phyloP scores from a whole-genome alignment of 2,329 filamentous ascomycete species.

The Epichloe bromicola region DNA sequence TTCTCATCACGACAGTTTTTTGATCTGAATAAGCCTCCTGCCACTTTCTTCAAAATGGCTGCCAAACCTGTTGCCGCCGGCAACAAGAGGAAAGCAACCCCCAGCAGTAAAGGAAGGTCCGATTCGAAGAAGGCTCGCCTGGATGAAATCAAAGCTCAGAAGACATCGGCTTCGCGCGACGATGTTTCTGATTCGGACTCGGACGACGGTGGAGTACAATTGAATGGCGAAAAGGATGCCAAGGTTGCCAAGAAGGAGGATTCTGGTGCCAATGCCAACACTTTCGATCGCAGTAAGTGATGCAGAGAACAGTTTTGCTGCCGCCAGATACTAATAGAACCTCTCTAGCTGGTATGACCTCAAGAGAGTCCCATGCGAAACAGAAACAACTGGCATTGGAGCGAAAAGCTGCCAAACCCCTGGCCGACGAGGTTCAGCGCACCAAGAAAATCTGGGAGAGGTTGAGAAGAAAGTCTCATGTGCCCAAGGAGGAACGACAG shows the following conservation, averaged over 20 bases:
- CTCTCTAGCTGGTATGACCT: constrained; percentile 28
- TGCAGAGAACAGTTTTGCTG: neutral
- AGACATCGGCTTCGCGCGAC: constrained; percentile 19
- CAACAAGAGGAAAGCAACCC: constrained; percentile 43
- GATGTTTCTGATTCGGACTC: constrained; percentile 32
- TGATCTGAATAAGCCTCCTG: neutral
- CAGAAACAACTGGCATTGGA: constrained; percentile 82
- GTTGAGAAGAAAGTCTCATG: constrained; percentile 82
- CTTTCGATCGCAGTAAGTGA: constrained; percentile 29
- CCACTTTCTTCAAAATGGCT: constrained; percentile 26
- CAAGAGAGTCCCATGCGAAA: constrained; percentile 80
- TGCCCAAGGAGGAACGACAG: constrained; percentile 78
- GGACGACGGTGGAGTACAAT: constrained; percentile 35
- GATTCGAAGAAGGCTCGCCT: constrained; percentile 39
- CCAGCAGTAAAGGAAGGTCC: constrained; percentile 28
- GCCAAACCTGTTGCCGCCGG: constrained; percentile 33
- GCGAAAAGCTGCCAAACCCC: constrained; percentile 82
- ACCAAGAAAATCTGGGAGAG: constrained; percentile 97
- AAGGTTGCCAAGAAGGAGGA: constrained; percentile 20
- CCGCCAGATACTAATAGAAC: neutral
- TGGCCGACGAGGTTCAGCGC: constrained; percentile 76
- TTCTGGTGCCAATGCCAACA: constrained; percentile 22
- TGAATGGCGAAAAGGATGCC: constrained; percentile 24
- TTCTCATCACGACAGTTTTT: neutral
- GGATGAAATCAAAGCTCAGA: constrained; percentile 18